Conservation (phyloP, 345 rosid species). For the Lepidium aucheri region DNA sequence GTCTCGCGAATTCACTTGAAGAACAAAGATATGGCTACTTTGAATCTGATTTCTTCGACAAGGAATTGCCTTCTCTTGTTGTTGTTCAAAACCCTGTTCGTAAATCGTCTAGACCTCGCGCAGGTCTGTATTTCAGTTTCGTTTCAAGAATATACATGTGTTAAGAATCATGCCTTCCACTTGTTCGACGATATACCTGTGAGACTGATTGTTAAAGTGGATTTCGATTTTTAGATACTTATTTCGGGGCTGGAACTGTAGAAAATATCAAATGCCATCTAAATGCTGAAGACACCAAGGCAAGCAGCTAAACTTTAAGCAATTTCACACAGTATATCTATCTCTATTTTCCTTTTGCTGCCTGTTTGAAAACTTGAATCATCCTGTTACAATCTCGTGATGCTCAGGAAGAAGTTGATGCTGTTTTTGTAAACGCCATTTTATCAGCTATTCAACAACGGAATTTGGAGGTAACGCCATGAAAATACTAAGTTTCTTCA, state of each 20-base stretch:
- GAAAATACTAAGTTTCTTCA: background rate
- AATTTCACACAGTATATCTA: background rate
- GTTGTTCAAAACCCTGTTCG: constrained; percentile 78
- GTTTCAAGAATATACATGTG: background rate
- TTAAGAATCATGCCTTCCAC: constrained; percentile 8
- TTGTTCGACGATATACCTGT: constrained; percentile 4
- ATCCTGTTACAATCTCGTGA: constrained; percentile 15
- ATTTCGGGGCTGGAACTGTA: constrained; percentile 79
- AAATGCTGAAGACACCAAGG: constrained; percentile 62
- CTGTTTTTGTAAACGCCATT: constrained; percentile 71
- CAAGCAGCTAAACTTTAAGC: constrained; percentile 20
- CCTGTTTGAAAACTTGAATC: background rate
- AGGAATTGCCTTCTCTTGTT: constrained; percentile 64
- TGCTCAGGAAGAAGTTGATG: constrained; percentile 70
- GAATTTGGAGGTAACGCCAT: constrained; percentile 65
- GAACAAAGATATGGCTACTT: constrained; percentile 88
- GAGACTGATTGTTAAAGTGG: background rate
- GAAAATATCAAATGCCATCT: constrained; percentile 55
- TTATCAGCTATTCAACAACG: constrained; percentile 77
- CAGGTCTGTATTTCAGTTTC: constrained; percentile 33
- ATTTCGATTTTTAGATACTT: constrained; percentile 44
- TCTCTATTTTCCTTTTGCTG: background rate
- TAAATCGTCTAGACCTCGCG: constrained; percentile 54
- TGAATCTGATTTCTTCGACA: constrained; percentile 55
- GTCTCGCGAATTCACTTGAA: constrained; percentile 86